Evolutionary conservation across 1,139 yeast genomes (phyloP), one percentile per base, ranked within the genome.

Genomic region (Saccharomyces hybrid): DNA sequence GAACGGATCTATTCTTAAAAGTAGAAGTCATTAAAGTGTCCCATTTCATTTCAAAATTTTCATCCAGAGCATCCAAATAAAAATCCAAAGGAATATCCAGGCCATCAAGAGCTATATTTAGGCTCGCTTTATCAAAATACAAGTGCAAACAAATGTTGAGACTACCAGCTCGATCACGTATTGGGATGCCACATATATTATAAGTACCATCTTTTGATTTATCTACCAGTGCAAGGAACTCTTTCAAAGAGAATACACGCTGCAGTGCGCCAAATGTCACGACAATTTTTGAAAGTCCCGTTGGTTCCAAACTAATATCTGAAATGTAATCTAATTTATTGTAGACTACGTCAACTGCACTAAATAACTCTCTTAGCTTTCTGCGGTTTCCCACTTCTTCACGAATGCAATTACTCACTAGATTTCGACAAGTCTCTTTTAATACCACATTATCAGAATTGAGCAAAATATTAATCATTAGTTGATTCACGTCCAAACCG

Each of bases 231-330:
- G 70, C 67, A 41, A 81, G 61, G 59, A 78, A 83, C 41, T 73
- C 75, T 6, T 68, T 65, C 47, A 82, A 66, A 0, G 88, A 78
- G 44, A 83, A 59, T 1, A 71, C 70, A 50, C 80, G 72, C 60
- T 73, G 54, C 58, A 71, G 55, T 66, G 63, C 19, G 14, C 64
- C 59, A 53, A 76, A 75, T 2, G 67, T 69, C 2, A 82, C 50
- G 0, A 77, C 71, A 6, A 84, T 66, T 56, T 78, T 78, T 0
- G 86, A 78, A 0, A 88, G 86, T 52, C 76, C 82, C 0, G 79
- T 70, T 49, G 75, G 74, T 8, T 64, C 64, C 51, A 83, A 68
- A 46, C 78, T 77, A 47, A 78, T 78, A 66, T 84, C 89, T 1
- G 86, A 73, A 8, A 81, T 70, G 51, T 65, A 69, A 55, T 79